Base-by-base conservation (phyloP, 345 rosid genomes). In the Lepidium didymum region DNA sequence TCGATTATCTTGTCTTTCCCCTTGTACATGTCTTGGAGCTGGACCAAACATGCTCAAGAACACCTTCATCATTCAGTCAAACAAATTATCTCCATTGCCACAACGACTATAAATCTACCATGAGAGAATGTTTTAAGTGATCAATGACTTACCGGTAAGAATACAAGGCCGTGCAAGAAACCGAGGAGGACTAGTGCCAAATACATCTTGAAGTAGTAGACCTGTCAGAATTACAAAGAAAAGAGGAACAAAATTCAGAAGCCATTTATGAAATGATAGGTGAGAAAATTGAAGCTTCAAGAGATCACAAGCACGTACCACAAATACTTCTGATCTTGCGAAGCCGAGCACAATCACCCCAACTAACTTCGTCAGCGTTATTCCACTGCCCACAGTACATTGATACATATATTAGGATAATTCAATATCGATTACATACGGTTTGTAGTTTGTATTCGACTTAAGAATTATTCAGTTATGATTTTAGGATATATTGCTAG, bases 191-290 rank as follows among this genome's bases (percentile, higher is more conserved):
- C 99, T 59, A 95, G 69, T 19, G 99, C 96, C 3, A 95, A 81
- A 75, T 95, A 95, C 99, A 95, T 91, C 77, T 89, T 88, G 81
- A 95, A 95, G 82, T 91, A 95, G 77, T 95, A 95, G 44, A 95
- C 92, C 99, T 94, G 81, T 49, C 14, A 4, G 43, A 62, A 16
- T 27, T 27, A 27, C 0, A 2, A 23, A 35, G n/a, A 37, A 25
- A 18, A 12, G 4, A 5, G 0, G 50, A 46, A 19, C 33, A 38
- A 42, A 35, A 16, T 14, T 66, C 35, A 29, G n/a, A 14, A 33
- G 25, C 27, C 56, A 67, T 9, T 36, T 8, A 46, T 9, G 1
- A 67, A 7, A 21, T 41, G 61, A 36, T 68, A 37, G 15, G 19
- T 23, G 16, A 16, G 12, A 42, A 31, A 40, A 11, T 27, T 19